A percentile compares a stretch with the other conserved stretches of the same genome.
These are phyloP conservation scores for Trichocladium uniseriatum DNA, from an alignment of 495 filamentous ascomycete species.

Conservation along the genomic window DNA sequence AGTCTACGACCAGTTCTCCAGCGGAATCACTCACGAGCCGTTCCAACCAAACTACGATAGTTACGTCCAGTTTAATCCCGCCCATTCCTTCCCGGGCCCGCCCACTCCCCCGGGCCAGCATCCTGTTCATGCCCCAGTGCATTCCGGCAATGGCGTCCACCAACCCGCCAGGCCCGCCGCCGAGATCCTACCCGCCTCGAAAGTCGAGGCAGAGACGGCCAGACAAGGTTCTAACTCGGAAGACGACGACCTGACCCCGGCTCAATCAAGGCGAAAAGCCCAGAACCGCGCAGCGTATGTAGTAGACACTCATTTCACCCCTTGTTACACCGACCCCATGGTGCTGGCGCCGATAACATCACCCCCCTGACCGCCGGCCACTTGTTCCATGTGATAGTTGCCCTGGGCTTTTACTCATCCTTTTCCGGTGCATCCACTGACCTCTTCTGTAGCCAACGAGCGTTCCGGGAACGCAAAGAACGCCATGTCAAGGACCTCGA, in stretches of 20 bases:
- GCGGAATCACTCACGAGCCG: conserved; percentile 32
- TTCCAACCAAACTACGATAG: conserved; percentile 39
- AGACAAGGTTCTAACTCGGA: conserved; percentile 40
- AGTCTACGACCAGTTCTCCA: conserved; percentile 36
- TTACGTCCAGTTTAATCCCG: conserved; percentile 34
- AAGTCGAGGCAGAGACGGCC: conserved; percentile 25
- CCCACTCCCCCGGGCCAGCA: conserved; percentile 36
- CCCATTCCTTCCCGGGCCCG: conserved; percentile 31
- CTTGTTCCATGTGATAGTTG: background rate
- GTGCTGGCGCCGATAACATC: background rate
- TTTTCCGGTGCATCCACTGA: conserved; percentile 8
- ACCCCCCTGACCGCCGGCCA: background rate
- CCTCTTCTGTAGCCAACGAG: conserved; percentile 62
- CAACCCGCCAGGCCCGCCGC: conserved; percentile 14
- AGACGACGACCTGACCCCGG: conserved; percentile 58
- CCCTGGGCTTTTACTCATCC: too few relatives aligned
- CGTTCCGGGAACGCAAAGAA: conserved; percentile 95
- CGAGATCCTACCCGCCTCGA: conserved; percentile 30
- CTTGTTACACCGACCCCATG: background rate
- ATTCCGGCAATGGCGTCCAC: conserved; percentile 23
- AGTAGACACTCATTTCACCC: conserved; percentile 10
- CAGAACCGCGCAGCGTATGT: conserved; percentile 95
- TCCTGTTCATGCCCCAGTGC: conserved; percentile 5
- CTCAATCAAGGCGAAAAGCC: conserved; percentile 80
- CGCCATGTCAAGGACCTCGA: conserved; percentile 88